Base-by-base conservation (phyloP, 2,329 filamentous ascomycete genomes). In the Neobulgaria alba region DNA sequence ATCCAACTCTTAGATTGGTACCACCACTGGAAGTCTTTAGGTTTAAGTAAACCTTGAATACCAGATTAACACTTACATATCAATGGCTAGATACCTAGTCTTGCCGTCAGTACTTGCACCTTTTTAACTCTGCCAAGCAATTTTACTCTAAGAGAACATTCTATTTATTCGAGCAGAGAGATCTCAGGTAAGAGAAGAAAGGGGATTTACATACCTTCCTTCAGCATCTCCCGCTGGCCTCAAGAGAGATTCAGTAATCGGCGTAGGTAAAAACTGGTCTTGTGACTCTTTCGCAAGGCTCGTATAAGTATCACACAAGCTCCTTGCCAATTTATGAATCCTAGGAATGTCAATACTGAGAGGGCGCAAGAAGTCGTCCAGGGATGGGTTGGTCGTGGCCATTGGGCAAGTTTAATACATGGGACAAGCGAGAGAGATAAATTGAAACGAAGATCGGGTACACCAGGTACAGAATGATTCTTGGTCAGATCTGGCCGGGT, bases 1-100 rank as follows among this genome's bases (percentile, higher is more conserved):
- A 82, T 20, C 76, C 79, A 19, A 81, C 79, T 55, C 80, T 68
- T 32, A 85, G 64, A 51, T 85, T 84, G 5, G 79, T 80, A 5
- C 80, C 80, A 46, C 80, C 80, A 48, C 77, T 79, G 53, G 52
- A 49, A 32, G 53, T 67, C 49, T 56, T 61, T 20, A 62, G 51
- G 29, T 39, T 20, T n/a, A 33, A 26, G n/a, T 26, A 7, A n/a
- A n/a, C n/a, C 10, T 3, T 3, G 31, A 21, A 19, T 34, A 20
- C 21, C 14, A 39, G 12, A 7, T 21, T 19, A 35, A 50, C 53
- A 53, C 72, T 70, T 62, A 82, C 79, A 77, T 79, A 62, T 77
- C 81, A 62, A 79, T 79, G 43, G 69, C 79, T 48, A 72, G 69
- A 61, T 75, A 72, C 47, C 75, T 79, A 52, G 16, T 39, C 17